A percentile compares a stretch with the other conserved stretches of the same genome.
These are phyloP conservation scores for Curvularia spicifera DNA, from an alignment of 2,329 filamentous ascomycete species.

Conservation along the genomic window DNA sequence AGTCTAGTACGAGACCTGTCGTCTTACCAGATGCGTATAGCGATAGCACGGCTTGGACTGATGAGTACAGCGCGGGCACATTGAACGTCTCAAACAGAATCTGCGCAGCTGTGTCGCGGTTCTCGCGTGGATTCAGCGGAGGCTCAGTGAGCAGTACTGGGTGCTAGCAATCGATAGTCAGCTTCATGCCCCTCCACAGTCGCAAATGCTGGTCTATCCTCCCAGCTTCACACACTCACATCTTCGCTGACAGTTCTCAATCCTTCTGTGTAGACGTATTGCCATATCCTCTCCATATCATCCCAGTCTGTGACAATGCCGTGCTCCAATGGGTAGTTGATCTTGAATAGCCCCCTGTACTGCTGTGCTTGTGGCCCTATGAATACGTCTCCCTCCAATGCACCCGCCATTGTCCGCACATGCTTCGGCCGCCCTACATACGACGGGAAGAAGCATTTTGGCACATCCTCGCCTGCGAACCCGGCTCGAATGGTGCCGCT, in stretches of 20 bases:
- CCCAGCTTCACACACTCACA: slow-evolving; percentile 57
- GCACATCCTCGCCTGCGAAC: slow-evolving; percentile 93
- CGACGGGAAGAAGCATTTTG: slow-evolving; percentile 96
- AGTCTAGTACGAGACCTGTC: slow-evolving; percentile 93
- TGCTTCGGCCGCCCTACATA: slow-evolving; percentile 98
- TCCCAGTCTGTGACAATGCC: slow-evolving; percentile 99
- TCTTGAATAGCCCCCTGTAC: slow-evolving; percentile 90
- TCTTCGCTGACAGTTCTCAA: slow-evolving; percentile 97
- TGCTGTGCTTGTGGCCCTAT: slow-evolving; percentile 93
- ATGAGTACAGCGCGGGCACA: slow-evolving; percentile 93
- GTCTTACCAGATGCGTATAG: slow-evolving; percentile 95
- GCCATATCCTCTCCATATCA: slow-evolving; percentile 99
- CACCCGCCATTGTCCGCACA: slow-evolving; percentile 90
- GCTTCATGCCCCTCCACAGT: slow-evolving; percentile 12
- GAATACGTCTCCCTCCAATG: slow-evolving; percentile 94
- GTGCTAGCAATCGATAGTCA: slow-evolving; percentile 63
- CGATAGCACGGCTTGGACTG: slow-evolving; percentile 94
- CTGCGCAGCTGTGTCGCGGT: slow-evolving; percentile 94
- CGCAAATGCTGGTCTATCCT: slow-evolving; percentile 12
- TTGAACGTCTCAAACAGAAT: slow-evolving; percentile 99
- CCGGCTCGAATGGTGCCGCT: slow-evolving; percentile 97
- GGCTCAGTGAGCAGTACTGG: slow-evolving; percentile 96
- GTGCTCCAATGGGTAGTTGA: slow-evolving; percentile 93
- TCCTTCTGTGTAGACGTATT: slow-evolving; percentile 94
- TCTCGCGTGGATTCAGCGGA: slow-evolving; percentile 91